Evolutionary conservation across 176 grass and related monocot genomes (phyloP).

Genomic region (Guadua angustifolia): DNA sequence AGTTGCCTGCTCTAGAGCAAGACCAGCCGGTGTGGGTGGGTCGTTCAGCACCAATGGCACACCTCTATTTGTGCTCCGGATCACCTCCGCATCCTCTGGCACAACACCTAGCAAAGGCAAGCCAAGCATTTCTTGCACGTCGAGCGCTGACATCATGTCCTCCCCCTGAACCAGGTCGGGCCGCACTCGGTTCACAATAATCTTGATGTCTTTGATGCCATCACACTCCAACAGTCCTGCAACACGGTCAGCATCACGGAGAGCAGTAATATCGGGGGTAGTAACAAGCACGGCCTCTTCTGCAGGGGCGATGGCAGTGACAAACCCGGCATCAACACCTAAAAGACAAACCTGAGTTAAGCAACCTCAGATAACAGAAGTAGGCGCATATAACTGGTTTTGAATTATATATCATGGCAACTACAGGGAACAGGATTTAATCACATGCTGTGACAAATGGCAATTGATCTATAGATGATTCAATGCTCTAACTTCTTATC

Average conservation of each 20-base stretch:
- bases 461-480: neutral
- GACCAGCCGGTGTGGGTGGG: slow-evolving; percentile 66
- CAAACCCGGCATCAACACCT: slow-evolving; percentile 83
- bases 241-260: slow-evolving; percentile 87
- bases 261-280: slow-evolving; percentile 83
- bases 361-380: slow-evolving; percentile 12
- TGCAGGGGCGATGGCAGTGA: slow-evolving; percentile 90
- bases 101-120: slow-evolving; percentile 81
- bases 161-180: slow-evolving; percentile 80
- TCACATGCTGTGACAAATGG: neutral
- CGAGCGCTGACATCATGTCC: slow-evolving; percentile 96
- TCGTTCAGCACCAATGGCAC: slow-evolving; percentile 77
- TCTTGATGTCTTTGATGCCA: slow-evolving; percentile 93
- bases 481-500: neutral
- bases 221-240: slow-evolving; percentile 77
- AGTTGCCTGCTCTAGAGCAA: slow-evolving; percentile 83
- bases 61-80: slow-evolving; percentile 82
- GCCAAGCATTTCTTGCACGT: slow-evolving; percentile 94
- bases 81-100: slow-evolving; percentile 83
- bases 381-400: neutral
- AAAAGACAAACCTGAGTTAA: neutral
- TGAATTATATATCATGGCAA: neutral
- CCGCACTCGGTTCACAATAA: slow-evolving; percentile 84
- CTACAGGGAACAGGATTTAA: neutral
- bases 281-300: slow-evolving; percentile 87